Percentiles rank a stretch among this genome's conserved stretches.
Evolutionary conservation across 2,329 filamentous ascomycete species (phyloP).

Genomic region (Penicillium oxalicum): DNA sequence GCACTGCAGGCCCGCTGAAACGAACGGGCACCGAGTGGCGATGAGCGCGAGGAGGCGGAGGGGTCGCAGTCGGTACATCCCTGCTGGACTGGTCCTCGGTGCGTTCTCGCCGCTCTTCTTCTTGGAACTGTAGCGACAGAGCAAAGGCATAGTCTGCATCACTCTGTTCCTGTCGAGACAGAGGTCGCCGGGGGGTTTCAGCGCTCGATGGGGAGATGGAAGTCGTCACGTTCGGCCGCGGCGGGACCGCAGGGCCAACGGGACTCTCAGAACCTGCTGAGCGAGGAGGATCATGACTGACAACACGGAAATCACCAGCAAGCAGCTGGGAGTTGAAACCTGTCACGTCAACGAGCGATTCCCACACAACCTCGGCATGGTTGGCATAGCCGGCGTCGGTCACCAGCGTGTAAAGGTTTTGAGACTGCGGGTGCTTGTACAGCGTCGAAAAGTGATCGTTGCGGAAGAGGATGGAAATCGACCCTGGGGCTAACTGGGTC

Average conservation of each 20-base stretch:
- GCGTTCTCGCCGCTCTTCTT: slow-evolving; percentile 72
- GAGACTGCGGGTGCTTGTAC: slow-evolving; percentile 76
- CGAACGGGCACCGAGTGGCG: slow-evolving; percentile 17
- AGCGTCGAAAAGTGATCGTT: slow-evolving; percentile 97
- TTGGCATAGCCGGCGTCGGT: slow-evolving; percentile 86
- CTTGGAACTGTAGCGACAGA: slow-evolving; percentile 84
- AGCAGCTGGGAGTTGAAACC: slow-evolving; percentile 78
- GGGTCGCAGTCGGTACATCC: slow-evolving; percentile 5
- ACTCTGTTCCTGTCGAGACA: slow-evolving; percentile 59
- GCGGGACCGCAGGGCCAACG: slow-evolving; percentile 20
- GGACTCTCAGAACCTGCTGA: slow-evolving; percentile 21
- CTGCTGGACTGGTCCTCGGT: slow-evolving; percentile 33
- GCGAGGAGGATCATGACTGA: slow-evolving; percentile 53
- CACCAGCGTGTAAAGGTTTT: slow-evolving; percentile 73
- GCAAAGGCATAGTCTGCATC: slow-evolving; percentile 73
- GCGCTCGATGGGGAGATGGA: slow-evolving; percentile 4
- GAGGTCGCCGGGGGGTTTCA: slow-evolving; percentile 11
- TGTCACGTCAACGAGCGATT: slow-evolving; percentile 81
- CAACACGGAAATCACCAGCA: slow-evolving; percentile 80
- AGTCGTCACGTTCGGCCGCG: slow-evolving; percentile 17
- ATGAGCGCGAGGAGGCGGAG: not conserved
- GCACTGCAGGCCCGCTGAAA: slow-evolving; percentile 8
- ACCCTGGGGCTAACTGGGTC: slow-evolving; percentile 65
- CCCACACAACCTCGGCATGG: slow-evolving; percentile 93
- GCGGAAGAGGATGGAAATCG: slow-evolving; percentile 84